Conservation (phyloP, 2,329 filamentous ascomycete species). For the Aspergillus oerlinghausenensis region DNA sequence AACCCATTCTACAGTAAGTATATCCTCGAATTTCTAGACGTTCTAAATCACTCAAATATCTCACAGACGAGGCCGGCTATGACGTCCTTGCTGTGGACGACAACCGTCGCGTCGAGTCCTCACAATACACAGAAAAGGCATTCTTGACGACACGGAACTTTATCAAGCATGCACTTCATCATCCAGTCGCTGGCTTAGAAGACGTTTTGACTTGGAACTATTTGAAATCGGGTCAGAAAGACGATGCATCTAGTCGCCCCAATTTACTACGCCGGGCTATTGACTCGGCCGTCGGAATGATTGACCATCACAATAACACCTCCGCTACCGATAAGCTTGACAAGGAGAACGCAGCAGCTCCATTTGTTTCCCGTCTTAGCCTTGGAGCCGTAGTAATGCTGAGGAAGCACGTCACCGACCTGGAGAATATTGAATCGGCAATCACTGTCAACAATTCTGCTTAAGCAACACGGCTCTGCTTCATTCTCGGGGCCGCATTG, state of each 20-base stretch:
- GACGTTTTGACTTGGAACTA: conserved; percentile 54
- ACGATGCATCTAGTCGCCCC: conserved; percentile 9
- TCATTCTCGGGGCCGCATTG: not conserved
- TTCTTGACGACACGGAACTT: conserved; percentile 51
- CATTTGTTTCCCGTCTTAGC: conserved; percentile 29
- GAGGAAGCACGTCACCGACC: conserved; percentile 20
- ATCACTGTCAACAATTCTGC: not conserved
- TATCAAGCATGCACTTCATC: conserved; percentile 44
- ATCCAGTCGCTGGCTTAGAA: conserved; percentile 43
- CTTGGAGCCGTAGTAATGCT: conserved; percentile 31
- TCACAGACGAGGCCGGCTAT: conserved; percentile 56
- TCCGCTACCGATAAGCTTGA: conserved; percentile 12
- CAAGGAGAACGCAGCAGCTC: conserved; percentile 15
- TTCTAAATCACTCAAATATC: not conserved
- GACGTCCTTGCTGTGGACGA: conserved; percentile 47
- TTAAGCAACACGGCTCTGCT: not conserved
- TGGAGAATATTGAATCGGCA: conserved; percentile 22
- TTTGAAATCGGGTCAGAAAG: conserved; percentile 15
- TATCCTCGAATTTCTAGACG: not conserved
- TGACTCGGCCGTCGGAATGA: conserved; percentile 21
- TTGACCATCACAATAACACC: conserved; percentile 23
- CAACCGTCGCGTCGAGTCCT: conserved; percentile 43
- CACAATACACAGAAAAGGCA: conserved; percentile 51
- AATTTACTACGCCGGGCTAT: conserved; percentile 22
- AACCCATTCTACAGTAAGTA: conserved; percentile 56